Evolutionary conservation across 78 protist species (phyloP).

Genomic region (Trichosphaerium sp.): DNA sequence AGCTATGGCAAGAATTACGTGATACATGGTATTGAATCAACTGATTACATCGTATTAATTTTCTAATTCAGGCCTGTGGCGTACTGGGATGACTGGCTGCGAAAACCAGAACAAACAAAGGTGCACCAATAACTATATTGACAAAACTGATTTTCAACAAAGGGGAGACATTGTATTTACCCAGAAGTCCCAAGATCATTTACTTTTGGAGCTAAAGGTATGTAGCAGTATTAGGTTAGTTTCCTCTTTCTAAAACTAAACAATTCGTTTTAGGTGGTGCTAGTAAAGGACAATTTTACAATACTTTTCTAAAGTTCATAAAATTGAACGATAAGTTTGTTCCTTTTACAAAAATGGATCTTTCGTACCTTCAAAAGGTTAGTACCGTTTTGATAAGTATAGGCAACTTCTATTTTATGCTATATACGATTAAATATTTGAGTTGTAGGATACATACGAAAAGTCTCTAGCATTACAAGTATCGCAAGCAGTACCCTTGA

Average conservation of each 20-base stretch:
- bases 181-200: slow-evolving; percentile 71
- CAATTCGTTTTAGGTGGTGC: too few species aligned
- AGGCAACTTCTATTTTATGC: background rate
- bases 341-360: background rate
- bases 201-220: slow-evolving; percentile 62
- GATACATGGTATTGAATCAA: slow-evolving; percentile 58
- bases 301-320: slow-evolving; percentile 19
- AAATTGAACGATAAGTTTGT: slow-evolving; percentile 4
- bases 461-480: background rate
- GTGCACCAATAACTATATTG: too few species aligned
- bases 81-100: slow-evolving; percentile 89
- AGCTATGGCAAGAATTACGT: slow-evolving; percentile 60
- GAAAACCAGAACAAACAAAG: slow-evolving; percentile 50
- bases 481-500: slow-evolving; percentile 1
- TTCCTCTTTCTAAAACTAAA: too few species aligned
- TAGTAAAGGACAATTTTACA: slow-evolving; percentile 34
- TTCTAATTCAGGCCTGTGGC: too few species aligned
- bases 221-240: too few species aligned
- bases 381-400: background rate
- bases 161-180: slow-evolving; percentile 54
- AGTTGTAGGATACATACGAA: slow-evolving; percentile 39
- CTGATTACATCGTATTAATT: too few species aligned
- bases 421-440: too few species aligned
- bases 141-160: too few species aligned
- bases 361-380: too few species aligned